A percentile compares a stretch with the other conserved stretches of the same genome.
These are phyloP conservation scores for Posidonia australis DNA, from an alignment of 106 monocot genomes.

Conservation along the genomic window DNA sequence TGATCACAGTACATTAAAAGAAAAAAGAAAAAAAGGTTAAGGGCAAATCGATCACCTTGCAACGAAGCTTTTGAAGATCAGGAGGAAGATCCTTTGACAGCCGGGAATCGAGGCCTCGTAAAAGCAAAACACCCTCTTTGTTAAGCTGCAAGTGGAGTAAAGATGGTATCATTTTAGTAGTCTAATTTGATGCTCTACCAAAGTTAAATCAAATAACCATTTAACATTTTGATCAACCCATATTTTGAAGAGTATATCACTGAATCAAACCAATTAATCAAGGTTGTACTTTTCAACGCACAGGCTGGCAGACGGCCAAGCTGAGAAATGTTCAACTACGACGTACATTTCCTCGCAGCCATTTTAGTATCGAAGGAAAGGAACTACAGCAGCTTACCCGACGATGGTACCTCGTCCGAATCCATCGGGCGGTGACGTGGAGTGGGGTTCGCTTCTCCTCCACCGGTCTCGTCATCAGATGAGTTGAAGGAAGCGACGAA, in stretches of 20 bases:
- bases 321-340: no score
- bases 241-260: no score
- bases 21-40: no score
- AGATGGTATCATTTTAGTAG: background rate
- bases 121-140: constrained; percentile 74
- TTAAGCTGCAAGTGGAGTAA: constrained; percentile 30
- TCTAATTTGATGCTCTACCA: no score
- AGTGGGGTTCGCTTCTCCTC: constrained; percentile 62
- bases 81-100: constrained; percentile 79
- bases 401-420: constrained; percentile 49
- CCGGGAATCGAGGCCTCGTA: constrained; percentile 80
- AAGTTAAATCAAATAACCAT: no score
- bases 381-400: constrained; percentile 15
- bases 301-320: no score
- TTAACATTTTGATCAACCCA: no score
- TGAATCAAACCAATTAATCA: no score
- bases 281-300: no score
- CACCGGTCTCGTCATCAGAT: constrained; percentile 61
- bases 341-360: no score
- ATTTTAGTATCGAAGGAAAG: no score
- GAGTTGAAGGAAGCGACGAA: constrained; percentile 74
- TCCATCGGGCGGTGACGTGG: constrained; percentile 58
- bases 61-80: constrained; percentile 88
- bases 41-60: constrained; percentile 39
- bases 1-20: no score